These are phyloP conservation scores for Magnolia kwangsiensis DNA, from an alignment of 164 flowering plant species.

Conservation along the genomic window DNA sequence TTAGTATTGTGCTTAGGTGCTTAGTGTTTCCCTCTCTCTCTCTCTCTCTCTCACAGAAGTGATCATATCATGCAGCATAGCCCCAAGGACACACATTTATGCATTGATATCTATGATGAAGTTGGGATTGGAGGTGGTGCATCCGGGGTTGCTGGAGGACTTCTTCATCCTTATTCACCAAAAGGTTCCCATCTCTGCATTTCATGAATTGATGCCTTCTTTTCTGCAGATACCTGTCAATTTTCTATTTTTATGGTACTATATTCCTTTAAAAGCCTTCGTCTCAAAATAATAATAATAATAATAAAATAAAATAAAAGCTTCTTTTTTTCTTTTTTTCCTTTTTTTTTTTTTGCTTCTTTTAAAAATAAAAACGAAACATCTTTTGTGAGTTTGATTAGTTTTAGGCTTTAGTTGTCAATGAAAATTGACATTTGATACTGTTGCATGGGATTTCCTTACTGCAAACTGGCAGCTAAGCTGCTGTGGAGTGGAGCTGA, in stretches of 20 bases:
- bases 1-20: background rate
- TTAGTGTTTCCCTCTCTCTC: background rate
- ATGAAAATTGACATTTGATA: background rate
- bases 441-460: background rate
- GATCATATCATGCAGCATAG: constrained; percentile 43
- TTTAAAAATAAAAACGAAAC: background rate
- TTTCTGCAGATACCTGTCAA: background rate
- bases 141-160: constrained; percentile 94
- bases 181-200: constrained; percentile 50
- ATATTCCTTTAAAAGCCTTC: too few relatives aligned
- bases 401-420: background rate
- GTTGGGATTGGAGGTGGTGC: constrained; percentile 95
- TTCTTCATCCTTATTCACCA: constrained; percentile 94
- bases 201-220: background rate
- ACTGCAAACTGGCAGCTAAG: constrained; percentile 48
- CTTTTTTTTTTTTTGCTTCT: too few relatives aligned
- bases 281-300: too few relatives aligned
- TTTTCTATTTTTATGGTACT: background rate
- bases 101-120: constrained; percentile 81
- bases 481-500: constrained; percentile 81
- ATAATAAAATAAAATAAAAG: too few relatives aligned
- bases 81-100: constrained; percentile 38
- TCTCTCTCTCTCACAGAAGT: background rate
- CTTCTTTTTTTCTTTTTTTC: too few relatives aligned
- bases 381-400: background rate